Conservation (phyloP, 2,329 filamentous ascomycete species). For the Sporothrix variecibatus region DNA sequence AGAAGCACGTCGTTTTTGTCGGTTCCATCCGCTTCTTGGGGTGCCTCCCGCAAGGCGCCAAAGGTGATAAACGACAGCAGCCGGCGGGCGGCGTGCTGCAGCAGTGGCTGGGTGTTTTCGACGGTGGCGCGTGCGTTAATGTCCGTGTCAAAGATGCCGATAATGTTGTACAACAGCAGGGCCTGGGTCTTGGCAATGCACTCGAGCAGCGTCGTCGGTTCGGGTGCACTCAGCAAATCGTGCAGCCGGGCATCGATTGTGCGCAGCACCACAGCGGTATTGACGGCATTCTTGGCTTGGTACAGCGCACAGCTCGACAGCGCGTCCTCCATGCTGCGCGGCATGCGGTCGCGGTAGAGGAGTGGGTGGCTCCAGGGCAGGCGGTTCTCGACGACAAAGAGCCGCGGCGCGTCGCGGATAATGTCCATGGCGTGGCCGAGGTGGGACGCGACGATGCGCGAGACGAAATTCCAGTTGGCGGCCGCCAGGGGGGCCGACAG, state of each 20-base stretch:
- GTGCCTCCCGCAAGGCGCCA: no score
- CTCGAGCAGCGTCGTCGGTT: conserved; percentile 36
- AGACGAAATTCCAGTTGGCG: background rate
- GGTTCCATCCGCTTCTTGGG: no score
- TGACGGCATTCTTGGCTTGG: conserved; percentile 50
- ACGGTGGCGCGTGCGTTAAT: conserved; percentile 39
- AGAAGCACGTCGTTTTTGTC: conserved; percentile 34
- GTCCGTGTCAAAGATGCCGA: conserved; percentile 49
- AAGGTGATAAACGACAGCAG: conserved; percentile 34
- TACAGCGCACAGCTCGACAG: conserved; percentile 56
- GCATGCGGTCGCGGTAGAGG: conserved; percentile 56
- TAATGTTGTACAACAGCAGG: conserved; percentile 49
- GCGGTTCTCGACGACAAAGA: conserved; percentile 51
- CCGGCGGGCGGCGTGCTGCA: conserved; percentile 40
- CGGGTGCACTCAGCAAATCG: conserved; percentile 44
- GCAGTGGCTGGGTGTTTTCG: conserved; percentile 35
- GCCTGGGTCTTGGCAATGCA: conserved; percentile 46
- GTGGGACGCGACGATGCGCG: conserved; percentile 34
- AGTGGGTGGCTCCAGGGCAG: conserved; percentile 56
- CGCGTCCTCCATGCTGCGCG: conserved; percentile 54
- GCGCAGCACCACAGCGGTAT: conserved; percentile 51
- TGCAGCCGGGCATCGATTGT: conserved; percentile 49
- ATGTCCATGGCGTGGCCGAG: conserved; percentile 51
- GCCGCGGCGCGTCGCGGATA: conserved; percentile 51
- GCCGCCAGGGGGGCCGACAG: background rate